These are phyloP conservation scores for Nicotiana tabacum DNA, from an alignment of 257 asterid species.

Conservation along the genomic window DNA sequence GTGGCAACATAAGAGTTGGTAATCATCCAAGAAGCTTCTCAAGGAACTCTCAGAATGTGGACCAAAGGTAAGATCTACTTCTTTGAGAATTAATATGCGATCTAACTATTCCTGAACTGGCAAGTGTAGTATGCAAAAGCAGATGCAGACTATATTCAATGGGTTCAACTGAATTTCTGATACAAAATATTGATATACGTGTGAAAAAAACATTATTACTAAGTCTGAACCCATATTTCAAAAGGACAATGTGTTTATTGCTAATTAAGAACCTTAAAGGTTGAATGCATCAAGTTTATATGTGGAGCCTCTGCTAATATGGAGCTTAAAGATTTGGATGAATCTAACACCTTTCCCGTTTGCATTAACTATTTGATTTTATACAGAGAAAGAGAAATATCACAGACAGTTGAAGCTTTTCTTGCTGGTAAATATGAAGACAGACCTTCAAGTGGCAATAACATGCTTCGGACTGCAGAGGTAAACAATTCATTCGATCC, in stretches of 20 bases:
- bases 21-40: slow-evolving; percentile 47
- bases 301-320: too few relatives aligned
- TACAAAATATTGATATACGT: too few relatives aligned
- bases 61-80: slow-evolving; percentile 52
- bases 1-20: slow-evolving; percentile 33
- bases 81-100: not conserved
- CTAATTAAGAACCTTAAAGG: too few relatives aligned
- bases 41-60: slow-evolving; percentile 70
- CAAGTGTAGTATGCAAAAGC: not conserved
- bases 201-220: too few relatives aligned
- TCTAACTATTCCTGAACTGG: not conserved
- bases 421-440: slow-evolving; percentile 37
- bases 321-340: not conserved
- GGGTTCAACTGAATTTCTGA: too few relatives aligned
- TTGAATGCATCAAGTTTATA: too few relatives aligned
- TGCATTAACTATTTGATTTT: slow-evolving; percentile 7
- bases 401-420: slow-evolving; percentile 33
- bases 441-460: slow-evolving; percentile 27
- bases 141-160: too few relatives aligned
- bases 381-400: slow-evolving; percentile 61
- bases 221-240: too few relatives aligned
- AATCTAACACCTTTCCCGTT: not conserved
- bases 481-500: slow-evolving; percentile 38
- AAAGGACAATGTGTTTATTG: too few relatives aligned
- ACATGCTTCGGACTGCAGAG: slow-evolving; percentile 30